Evolutionary conservation across 2,329 filamentous ascomycete species (phyloP).

Genomic region (Coniochaeta hoffmannii): DNA sequence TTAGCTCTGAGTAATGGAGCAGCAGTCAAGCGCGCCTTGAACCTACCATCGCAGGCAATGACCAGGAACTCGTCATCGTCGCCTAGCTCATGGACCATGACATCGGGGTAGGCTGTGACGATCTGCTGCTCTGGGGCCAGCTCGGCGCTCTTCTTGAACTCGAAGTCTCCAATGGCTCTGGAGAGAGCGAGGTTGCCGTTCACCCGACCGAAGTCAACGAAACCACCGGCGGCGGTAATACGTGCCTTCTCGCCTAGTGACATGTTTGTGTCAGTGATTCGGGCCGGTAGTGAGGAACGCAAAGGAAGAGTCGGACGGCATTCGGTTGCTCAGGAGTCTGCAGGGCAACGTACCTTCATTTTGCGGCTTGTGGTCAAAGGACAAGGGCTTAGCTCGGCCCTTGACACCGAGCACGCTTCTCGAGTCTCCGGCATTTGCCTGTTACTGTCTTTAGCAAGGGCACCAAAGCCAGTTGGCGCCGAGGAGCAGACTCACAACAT

Average conservation of each 20-base stretch:
- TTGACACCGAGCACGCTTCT: slow-evolving; percentile 93
- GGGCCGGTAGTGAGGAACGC: slow-evolving; percentile 13
- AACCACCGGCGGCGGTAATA: slow-evolving; percentile 91
- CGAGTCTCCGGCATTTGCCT: slow-evolving; percentile 98
- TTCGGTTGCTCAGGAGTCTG: no score
- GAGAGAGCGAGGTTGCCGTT: slow-evolving; percentile 97
- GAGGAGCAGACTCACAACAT: slow-evolving; percentile 62
- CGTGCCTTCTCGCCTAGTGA: slow-evolving; percentile 80
- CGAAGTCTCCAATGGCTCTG: slow-evolving; percentile 95
- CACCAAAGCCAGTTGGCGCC: slow-evolving; percentile 9
- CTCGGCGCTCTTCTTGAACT: slow-evolving; percentile 99
- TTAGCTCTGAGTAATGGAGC: neutral
- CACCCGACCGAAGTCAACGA: slow-evolving; percentile 96
- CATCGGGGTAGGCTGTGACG: slow-evolving; percentile 92
- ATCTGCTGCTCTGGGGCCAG: slow-evolving; percentile 98
- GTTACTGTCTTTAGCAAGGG: slow-evolving; percentile 17
- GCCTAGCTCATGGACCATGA: slow-evolving; percentile 81
- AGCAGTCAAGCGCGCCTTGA: slow-evolving; percentile 8
- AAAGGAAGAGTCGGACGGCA: no score
- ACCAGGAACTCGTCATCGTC: slow-evolving; percentile 95
- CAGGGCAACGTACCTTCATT: slow-evolving; percentile 82
- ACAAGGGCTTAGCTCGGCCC: slow-evolving; percentile 92
- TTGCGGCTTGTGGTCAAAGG: slow-evolving; percentile 98
- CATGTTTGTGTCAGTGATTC: neutral
- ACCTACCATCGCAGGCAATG: slow-evolving; percentile 85